A percentile compares a stretch with the other conserved stretches of the same genome.
phyloP scores from a whole-genome alignment of 208 protist species.

The Strigomonas galati region DNA sequence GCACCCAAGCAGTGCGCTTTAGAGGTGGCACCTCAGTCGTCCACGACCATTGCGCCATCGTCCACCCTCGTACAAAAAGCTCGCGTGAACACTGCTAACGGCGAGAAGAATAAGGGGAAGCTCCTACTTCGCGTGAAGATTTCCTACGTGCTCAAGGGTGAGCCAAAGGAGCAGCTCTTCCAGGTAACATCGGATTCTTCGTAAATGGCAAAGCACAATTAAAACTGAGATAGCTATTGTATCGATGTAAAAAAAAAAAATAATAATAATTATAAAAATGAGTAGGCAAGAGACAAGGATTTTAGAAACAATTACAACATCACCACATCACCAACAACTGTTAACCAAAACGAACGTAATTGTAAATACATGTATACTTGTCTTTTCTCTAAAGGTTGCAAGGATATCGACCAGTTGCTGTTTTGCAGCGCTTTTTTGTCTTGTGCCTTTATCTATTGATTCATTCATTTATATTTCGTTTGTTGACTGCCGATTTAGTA shows the following conservation, averaged over 20 bases:
- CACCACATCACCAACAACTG: background rate
- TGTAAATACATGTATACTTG: background rate
- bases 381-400: no score
- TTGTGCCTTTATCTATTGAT: constrained; percentile 8
- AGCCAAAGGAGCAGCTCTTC: constrained; percentile 50
- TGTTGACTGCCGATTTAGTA: constrained; percentile 7
- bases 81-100: constrained; percentile 48
- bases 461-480: background rate
- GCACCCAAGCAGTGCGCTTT: constrained; percentile 59
- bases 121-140: constrained; percentile 72
- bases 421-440: constrained; percentile 11
- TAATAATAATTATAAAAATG: background rate
- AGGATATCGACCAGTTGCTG: no score
- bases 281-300: no score
- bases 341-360: background rate
- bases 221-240: background rate
- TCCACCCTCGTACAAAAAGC: constrained; percentile 41
- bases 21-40: constrained; percentile 44
- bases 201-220: constrained; percentile 3
- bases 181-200: constrained; percentile 46
- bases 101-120: constrained; percentile 36
- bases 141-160: constrained; percentile 47
- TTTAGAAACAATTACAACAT: background rate
- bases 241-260: constrained; percentile 5
- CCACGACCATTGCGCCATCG: constrained; percentile 31